Percentiles rank a stretch among this genome's conserved stretches.
phyloP scores from a whole-genome alignment of 768 basidiomycete species.

The Coprinopsis sp. region DNA sequence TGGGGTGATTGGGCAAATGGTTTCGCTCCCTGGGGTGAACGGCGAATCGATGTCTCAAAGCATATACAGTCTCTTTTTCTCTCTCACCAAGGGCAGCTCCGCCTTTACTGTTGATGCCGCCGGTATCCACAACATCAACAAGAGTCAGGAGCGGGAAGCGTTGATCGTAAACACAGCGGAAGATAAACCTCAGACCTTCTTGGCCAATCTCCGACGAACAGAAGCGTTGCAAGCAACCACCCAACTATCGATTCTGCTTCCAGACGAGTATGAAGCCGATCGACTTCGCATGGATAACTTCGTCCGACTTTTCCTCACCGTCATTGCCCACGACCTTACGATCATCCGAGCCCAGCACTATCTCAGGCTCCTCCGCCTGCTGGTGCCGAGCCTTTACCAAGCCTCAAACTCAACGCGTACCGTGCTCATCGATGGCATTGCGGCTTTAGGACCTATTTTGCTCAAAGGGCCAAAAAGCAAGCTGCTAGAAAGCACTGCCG shows the following conservation, averaged over 20 bases:
- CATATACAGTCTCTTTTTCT: conserved; percentile 54
- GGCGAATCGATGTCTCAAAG: conserved; percentile 49
- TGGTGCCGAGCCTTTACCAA: conserved; percentile 55
- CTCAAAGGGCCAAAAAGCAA: conserved; percentile 45
- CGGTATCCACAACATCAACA: conserved; percentile 62
- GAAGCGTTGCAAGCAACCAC: conserved; percentile 37
- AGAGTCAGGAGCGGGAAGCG: conserved; percentile 64
- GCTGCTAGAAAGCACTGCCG: conserved; percentile 29
- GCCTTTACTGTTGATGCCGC: conserved; percentile 49
- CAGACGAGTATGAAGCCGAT: conserved; percentile 56
- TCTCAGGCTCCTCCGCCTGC: conserved; percentile 52
- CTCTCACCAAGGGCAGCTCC: conserved; percentile 43
- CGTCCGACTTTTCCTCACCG: conserved; percentile 68
- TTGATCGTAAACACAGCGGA: conserved; percentile 65
- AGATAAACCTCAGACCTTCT: conserved; percentile 67
- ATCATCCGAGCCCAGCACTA: conserved; percentile 68
- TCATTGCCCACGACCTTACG: conserved; percentile 71
- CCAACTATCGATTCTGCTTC: conserved; percentile 41
- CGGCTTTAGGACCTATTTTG: conserved; percentile 58
- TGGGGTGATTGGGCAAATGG: conserved; percentile 54
- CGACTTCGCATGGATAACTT: conserved; percentile 59
- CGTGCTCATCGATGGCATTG: conserved; percentile 62
- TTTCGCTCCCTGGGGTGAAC: conserved; percentile 45
- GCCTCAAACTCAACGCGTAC: conserved; percentile 47
- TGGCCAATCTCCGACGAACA: conserved; percentile 47